phyloP scores from a whole-genome alignment of 2,329 filamentous ascomycete genomes.

The Ascochyta lentis region DNA sequence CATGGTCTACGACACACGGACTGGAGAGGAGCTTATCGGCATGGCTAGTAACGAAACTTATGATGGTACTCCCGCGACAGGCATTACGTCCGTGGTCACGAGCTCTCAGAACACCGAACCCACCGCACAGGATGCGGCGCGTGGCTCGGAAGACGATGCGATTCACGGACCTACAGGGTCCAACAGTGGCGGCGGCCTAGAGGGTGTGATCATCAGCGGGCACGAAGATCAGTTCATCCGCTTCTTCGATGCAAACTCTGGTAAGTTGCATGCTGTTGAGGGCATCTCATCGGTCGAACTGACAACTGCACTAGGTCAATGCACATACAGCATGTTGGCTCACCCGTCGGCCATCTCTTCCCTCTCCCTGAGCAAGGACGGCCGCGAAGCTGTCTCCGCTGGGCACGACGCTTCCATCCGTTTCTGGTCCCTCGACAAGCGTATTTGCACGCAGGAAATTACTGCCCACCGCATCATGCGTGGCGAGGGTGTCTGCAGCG shows the following conservation, averaged over 20 bases:
- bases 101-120: slow-evolving; percentile 82
- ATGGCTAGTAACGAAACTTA: slow-evolving; percentile 97
- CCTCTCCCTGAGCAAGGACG: slow-evolving; percentile 89
- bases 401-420: slow-evolving; percentile 94
- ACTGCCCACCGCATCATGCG: slow-evolving; percentile 93
- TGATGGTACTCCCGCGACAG: slow-evolving; percentile 80
- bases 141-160: slow-evolving; percentile 75
- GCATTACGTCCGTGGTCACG: slow-evolving; percentile 89
- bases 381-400: slow-evolving; percentile 90
- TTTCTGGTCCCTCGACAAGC: slow-evolving; percentile 97
- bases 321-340: slow-evolving; percentile 98
- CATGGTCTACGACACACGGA: slow-evolving; percentile 88
- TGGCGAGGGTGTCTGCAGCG: slow-evolving; percentile 91
- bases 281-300: not conserved
- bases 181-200: slow-evolving; percentile 74
- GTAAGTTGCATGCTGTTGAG: slow-evolving; percentile 64
- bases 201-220: slow-evolving; percentile 93
- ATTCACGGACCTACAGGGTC: slow-evolving; percentile 84
- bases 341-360: slow-evolving; percentile 93
- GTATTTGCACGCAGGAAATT: slow-evolving; percentile 93
- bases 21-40: slow-evolving; percentile 86
- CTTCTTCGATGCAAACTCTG: slow-evolving; percentile 98
- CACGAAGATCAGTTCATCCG: slow-evolving; percentile 96
- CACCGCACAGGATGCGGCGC: slow-evolving; percentile 63
- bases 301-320: slow-evolving; percentile 74